These are phyloP conservation scores for Solanum dulcamara DNA, from an alignment of 257 asterid genomes.

Conservation along the genomic window DNA sequence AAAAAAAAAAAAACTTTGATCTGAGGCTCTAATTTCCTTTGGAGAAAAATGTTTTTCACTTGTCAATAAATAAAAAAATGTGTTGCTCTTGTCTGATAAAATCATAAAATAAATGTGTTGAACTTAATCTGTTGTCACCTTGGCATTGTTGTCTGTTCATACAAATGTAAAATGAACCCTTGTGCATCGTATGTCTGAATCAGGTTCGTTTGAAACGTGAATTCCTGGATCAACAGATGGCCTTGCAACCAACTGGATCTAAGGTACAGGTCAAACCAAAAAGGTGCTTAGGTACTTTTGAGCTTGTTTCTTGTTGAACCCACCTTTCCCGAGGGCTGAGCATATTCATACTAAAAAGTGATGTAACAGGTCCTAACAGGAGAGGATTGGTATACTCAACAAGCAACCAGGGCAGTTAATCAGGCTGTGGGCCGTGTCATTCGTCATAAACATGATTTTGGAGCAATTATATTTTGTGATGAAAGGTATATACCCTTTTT, in stretches of 20 bases:
- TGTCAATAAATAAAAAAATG: not conserved
- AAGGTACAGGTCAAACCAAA: constrained; percentile 41
- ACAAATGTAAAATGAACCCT: not conserved
- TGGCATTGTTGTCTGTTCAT: not conserved
- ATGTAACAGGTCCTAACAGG: constrained; percentile 65
- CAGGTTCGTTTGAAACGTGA: constrained; percentile 99
- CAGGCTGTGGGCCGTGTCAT: constrained; percentile 99
- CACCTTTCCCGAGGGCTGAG: not conserved
- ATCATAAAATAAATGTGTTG: not conserved
- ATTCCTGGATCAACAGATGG: constrained; percentile 67
- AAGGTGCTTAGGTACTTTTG: not conserved
- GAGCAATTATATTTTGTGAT: constrained; percentile 92
- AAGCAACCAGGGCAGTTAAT: constrained; percentile 93
- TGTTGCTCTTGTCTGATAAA: not conserved
- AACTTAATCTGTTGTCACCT: constrained; percentile 1
- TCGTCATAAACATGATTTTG: constrained; percentile 95
- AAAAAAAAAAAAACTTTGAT: too few relatives aligned
- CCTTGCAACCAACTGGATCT: constrained; percentile 26
- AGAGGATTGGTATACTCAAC: constrained; percentile 96
- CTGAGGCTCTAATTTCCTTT: not conserved
- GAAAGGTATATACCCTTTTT: constrained; percentile 50
- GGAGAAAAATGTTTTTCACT: not conserved
- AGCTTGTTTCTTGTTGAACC: not conserved
- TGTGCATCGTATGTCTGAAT: constrained; percentile 2
- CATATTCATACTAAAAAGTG: not conserved